Evolutionary conservation across 1,284 basidiomycete species (phyloP).

Genomic region (Trametes polyzona): DNA sequence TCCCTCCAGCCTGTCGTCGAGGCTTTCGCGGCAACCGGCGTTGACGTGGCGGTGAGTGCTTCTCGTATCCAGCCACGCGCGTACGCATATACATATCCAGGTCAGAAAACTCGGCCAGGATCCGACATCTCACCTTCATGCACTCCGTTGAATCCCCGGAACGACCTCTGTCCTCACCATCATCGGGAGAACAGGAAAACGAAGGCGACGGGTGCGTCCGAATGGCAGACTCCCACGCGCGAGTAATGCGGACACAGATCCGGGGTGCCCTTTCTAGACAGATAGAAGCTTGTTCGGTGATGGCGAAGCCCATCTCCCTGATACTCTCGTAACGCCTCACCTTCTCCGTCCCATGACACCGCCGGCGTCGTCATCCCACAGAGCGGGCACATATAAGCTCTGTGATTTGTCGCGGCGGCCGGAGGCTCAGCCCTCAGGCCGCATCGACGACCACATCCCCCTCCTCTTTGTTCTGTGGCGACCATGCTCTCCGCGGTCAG

Average conservation of each 20-base stretch:
- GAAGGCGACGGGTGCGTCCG: neutral
- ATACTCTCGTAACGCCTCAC: neutral
- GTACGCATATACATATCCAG: neutral
- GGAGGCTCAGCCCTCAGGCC: neutral
- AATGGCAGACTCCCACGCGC: neutral
- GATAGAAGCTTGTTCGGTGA: slow-evolving; percentile 1
- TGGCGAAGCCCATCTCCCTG: neutral
- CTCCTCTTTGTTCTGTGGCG: neutral
- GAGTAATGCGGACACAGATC: neutral
- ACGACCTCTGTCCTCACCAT: neutral
- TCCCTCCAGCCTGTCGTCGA: neutral
- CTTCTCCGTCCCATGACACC: slow-evolving; percentile 4
- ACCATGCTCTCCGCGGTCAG: slow-evolving; percentile 6
- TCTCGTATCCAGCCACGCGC: neutral
- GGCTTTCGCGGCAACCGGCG: neutral
- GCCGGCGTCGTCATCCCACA: too few species aligned
- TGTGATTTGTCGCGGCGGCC: too few species aligned
- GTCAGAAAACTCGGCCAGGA: neutral
- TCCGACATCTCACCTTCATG: neutral
- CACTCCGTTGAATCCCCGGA: neutral
- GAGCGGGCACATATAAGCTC: neutral
- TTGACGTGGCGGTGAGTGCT: slow-evolving; percentile 2
- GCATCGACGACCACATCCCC: neutral
- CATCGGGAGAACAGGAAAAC: neutral
- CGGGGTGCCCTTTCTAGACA: slow-evolving; percentile 3